These are phyloP conservation scores for Erythrophleum ivorense DNA, from an alignment of 331 rosid genomes.

Conservation along the genomic window DNA sequence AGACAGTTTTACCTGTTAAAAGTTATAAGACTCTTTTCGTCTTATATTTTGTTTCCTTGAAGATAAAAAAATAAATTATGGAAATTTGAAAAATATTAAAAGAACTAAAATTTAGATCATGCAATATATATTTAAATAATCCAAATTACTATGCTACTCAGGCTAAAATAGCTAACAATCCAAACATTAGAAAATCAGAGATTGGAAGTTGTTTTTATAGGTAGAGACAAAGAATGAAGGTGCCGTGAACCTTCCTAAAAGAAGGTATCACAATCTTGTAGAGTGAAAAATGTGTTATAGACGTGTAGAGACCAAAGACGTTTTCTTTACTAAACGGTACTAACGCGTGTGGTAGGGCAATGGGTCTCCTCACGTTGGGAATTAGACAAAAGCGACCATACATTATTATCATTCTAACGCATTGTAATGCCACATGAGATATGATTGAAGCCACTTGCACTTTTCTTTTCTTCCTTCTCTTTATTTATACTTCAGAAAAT, in stretches of 20 bases:
- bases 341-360: conserved; percentile 21
- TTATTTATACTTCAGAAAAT: not conserved
- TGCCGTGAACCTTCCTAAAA: conserved; percentile 41
- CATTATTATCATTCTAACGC: not conserved
- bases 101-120: no score
- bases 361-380: not conserved
- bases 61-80: no score
- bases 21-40: no score
- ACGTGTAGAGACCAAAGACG: not conserved
- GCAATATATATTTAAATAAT: no score
- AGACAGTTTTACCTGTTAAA: no score
- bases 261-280: not conserved
- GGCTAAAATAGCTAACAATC: no score
- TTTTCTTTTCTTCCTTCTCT: not conserved
- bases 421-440: not conserved
- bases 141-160: no score
- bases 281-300: not conserved
- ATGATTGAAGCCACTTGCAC: not conserved
- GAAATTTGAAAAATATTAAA: no score
- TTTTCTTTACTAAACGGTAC: not conserved
- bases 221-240: conserved; percentile 42
- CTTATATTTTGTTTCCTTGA: no score
- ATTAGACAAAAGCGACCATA: not conserved
- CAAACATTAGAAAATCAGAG: not conserved
- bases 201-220: not conserved